These are phyloP conservation scores for Batrachochytrium dendrobatidis DNA, from an alignment of 371 early-diverging fungal genomes.

Conservation along the genomic window DNA sequence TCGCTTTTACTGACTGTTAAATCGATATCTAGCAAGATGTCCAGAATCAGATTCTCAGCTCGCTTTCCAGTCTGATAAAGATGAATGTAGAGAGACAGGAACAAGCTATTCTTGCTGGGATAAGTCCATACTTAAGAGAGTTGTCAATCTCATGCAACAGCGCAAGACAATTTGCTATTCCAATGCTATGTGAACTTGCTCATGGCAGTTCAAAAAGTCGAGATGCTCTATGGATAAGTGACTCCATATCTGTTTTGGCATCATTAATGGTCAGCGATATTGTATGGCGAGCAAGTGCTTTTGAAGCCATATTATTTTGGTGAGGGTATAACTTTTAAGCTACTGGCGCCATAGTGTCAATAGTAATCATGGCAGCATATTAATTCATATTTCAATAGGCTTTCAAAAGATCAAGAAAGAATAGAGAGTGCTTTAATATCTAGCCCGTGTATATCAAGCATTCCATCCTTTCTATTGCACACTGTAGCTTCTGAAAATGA, in stretches of 20 bases:
- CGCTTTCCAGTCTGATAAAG: conserved; percentile 3
- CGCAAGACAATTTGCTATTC: conserved; percentile 11
- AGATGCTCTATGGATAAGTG: background rate
- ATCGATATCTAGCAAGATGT: conserved; percentile 5
- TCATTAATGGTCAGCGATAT: background rate
- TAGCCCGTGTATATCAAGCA: background rate
- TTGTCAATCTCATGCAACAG: background rate
- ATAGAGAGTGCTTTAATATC: background rate
- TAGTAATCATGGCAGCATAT: background rate
- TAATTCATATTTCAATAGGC: background rate
- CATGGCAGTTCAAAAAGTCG: background rate
- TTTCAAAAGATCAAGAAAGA: background rate
- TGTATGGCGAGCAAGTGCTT: background rate
- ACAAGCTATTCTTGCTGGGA: background rate
- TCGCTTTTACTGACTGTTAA: background rate
- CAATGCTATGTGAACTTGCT: conserved; percentile 8
- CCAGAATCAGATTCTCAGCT: conserved; percentile 3
- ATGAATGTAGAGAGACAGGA: conserved; percentile 8
- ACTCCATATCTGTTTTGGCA: background rate
- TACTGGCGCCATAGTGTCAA: too few relatives aligned
- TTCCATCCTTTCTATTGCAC: background rate
- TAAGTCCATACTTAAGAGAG: background rate
- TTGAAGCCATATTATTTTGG: background rate
- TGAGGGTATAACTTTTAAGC: background rate
- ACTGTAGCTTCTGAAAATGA: background rate